Percentiles rank a stretch among this genome's conserved stretches.
Evolutionary conservation across 768 basidiomycete species (phyloP).

Genomic region (Terana coerulea): DNA sequence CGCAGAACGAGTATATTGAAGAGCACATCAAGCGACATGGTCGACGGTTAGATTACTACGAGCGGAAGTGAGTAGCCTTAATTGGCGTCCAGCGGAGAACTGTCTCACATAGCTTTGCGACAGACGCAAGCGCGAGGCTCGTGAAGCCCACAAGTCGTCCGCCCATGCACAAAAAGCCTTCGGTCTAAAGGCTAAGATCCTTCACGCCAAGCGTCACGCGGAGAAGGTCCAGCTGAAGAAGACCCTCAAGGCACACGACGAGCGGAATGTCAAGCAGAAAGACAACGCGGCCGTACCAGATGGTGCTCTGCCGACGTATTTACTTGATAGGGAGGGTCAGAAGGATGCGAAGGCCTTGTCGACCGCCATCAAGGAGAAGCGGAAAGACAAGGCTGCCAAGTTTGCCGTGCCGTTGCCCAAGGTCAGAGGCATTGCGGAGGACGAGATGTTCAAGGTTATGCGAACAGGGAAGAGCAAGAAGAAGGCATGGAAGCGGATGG

Average conservation of each 20-base stretch:
- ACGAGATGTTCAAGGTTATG: constrained; percentile 99
- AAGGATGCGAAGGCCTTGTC: constrained; percentile 97
- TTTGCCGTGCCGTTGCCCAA: constrained; percentile 96
- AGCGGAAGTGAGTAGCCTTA: constrained; percentile 74
- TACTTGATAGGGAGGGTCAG: constrained; percentile 96
- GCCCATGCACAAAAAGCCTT: constrained; percentile 89
- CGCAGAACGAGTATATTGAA: constrained; percentile 98
- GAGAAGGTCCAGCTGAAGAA: constrained; percentile 99
- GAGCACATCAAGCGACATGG: constrained; percentile 98
- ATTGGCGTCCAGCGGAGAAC: not conserved
- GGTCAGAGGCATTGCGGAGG: constrained; percentile 97
- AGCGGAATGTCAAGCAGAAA: constrained; percentile 94
- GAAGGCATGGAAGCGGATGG: constrained; percentile 99
- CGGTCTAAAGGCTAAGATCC: constrained; percentile 96
- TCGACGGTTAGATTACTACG: constrained; percentile 91
- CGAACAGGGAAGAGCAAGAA: constrained; percentile 95
- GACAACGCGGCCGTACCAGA: constrained; percentile 82
- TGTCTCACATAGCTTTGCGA: constrained; percentile 7
- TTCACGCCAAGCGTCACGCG: constrained; percentile 93
- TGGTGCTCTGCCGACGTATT: constrained; percentile 90
- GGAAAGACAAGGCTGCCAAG: constrained; percentile 98
- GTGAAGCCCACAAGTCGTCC: constrained; percentile 73
- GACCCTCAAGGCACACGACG: constrained; percentile 99
- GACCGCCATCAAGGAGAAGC: constrained; percentile 94
- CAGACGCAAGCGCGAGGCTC: constrained; percentile 82